Evolutionary conservation across 2,329 filamentous ascomycete species (phyloP).

Genomic region (Orbilia oligospora): DNA sequence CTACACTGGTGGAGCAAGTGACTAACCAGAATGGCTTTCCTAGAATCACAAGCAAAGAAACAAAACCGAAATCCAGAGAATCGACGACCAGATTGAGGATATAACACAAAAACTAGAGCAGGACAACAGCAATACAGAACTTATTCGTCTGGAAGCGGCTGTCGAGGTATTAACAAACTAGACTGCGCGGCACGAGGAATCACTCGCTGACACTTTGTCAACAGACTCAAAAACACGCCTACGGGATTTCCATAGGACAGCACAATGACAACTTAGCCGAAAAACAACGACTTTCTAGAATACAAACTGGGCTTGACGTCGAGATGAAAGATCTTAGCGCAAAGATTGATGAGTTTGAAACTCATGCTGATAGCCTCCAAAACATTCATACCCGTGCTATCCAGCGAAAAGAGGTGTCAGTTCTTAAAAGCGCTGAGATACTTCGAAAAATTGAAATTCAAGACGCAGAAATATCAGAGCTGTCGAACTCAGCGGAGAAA

Average conservation of each 20-base stretch:
- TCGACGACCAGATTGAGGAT: constrained; percentile 75
- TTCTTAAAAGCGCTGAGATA: constrained; percentile 21
- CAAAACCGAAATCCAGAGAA: constrained; percentile 72
- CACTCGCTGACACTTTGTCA: not conserved
- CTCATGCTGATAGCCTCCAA: constrained; percentile 71
- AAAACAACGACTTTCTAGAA: constrained; percentile 59
- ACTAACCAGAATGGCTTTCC: not conserved
- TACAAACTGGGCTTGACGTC: constrained; percentile 65
- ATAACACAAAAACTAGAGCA: constrained; percentile 75
- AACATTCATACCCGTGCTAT: constrained; percentile 72
- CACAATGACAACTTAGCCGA: constrained; percentile 40
- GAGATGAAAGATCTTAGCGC: constrained; percentile 68
- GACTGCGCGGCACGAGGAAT: no score
- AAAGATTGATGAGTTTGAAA: constrained; percentile 72
- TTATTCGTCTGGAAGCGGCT: constrained; percentile 72
- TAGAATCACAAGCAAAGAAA: constrained; percentile 73
- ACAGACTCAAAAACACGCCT: constrained; percentile 36
- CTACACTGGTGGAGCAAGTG: not conserved
- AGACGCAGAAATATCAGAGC: not conserved
- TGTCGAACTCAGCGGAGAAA: not conserved
- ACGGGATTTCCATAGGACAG: constrained; percentile 29
- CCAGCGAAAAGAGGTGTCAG: constrained; percentile 73
- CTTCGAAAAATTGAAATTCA: constrained; percentile 39
- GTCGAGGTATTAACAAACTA: constrained; percentile 4
- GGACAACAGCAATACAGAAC: constrained; percentile 75